Percentiles rank a stretch among this genome's conserved stretches.
phyloP scores from a whole-genome alignment of 208 protist species.

The Trypanosomatidae sp. region DNA sequence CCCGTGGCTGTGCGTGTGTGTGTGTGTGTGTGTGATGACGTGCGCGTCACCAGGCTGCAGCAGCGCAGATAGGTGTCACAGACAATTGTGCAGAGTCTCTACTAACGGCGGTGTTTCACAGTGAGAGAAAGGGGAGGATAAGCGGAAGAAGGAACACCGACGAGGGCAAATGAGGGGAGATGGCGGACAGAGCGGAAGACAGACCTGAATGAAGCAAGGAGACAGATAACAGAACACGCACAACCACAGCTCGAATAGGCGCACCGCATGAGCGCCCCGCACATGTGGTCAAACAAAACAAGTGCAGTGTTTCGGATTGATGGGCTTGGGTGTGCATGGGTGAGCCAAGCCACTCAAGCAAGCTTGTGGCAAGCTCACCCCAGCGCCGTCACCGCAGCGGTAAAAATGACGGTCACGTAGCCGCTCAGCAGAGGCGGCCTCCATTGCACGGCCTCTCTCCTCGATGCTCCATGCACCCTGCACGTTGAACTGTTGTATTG shows the following conservation, averaged over 20 bases:
- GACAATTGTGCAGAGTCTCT: not conserved
- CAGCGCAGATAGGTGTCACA: not conserved
- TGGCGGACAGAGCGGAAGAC: not conserved
- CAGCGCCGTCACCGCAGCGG: not conserved
- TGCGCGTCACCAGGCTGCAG: conserved; percentile 2
- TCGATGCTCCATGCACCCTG: not conserved
- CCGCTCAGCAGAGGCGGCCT: not conserved
- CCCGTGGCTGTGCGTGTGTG: not conserved
- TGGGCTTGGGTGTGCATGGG: not conserved
- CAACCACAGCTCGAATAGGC: not conserved
- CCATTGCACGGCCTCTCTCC: not conserved
- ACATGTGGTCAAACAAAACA: not conserved
- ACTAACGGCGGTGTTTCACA: not conserved
- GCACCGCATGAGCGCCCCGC: not conserved
- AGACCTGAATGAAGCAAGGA: not conserved
- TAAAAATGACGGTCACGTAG: not conserved
- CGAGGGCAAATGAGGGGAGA: not conserved
- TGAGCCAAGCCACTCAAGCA: not conserved
- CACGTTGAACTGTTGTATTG: not conserved
- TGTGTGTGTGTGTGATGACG: not conserved
- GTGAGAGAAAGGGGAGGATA: not conserved
- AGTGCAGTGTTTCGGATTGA: not conserved
- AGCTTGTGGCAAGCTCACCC: not conserved
- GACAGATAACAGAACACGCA: not conserved
- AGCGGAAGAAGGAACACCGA: not conserved